Percentiles rank a stretch among this genome's conserved stretches.
phyloP scores from a whole-genome alignment of 140 eudicot species.

The Senecio squalidus region DNA sequence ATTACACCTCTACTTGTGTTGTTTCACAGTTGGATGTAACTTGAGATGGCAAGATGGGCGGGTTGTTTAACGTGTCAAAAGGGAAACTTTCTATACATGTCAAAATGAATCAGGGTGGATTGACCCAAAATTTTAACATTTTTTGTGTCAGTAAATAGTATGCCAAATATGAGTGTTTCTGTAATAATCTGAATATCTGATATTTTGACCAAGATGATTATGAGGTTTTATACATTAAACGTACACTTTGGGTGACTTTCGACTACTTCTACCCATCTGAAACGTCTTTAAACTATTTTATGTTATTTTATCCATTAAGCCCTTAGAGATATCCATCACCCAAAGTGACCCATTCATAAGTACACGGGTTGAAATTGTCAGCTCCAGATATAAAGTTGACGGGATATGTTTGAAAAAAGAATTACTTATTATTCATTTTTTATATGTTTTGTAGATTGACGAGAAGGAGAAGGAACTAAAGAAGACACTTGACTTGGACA shows the following conservation, averaged over 20 bases:
- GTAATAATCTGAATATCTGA: not conserved
- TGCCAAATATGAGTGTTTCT: not conserved
- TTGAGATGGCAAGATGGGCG: not conserved
- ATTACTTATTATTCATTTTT: not conserved
- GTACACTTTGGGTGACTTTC: not conserved
- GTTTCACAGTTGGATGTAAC: not conserved
- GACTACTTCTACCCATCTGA: not conserved
- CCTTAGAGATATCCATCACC: not conserved
- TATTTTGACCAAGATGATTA: not conserved
- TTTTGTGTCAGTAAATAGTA: not conserved
- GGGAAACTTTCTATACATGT: too few relatives aligned
- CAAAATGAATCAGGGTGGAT: too few relatives aligned
- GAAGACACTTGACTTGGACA: conserved; percentile 76
- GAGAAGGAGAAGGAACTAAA: conserved; percentile 86
- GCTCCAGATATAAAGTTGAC: not conserved
- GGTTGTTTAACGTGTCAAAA: not conserved
- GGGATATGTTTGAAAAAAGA: too few relatives aligned
- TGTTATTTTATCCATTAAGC: not conserved
- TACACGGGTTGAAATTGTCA: not conserved
- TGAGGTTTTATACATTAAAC: too few relatives aligned
- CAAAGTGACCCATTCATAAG: not conserved
- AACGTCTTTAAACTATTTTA: not conserved
- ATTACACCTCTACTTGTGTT: not conserved
- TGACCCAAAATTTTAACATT: not conserved
- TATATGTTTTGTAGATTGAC: conserved; percentile 52